Evolutionary conservation across 805 yeast genomes (phyloP), one percentile per base, ranked within the genome.

Genomic region (Brettanomyces anomalus): DNA sequence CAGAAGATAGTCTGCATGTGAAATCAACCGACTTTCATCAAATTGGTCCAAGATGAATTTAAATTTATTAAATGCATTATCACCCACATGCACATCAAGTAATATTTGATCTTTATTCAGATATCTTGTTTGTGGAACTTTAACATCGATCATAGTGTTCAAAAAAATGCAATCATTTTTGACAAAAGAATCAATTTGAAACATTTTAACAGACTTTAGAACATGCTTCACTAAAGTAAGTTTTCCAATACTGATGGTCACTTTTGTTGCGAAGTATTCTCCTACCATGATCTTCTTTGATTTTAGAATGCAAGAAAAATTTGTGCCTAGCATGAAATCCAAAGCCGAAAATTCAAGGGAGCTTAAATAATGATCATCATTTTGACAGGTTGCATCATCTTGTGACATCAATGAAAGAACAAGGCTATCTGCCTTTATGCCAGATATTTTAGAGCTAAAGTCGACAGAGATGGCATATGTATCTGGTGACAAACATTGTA

Each of bases 401-500:
- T 15, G 37, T 10, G 24, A 19, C 8, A 16, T 28, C 15, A 21
- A 18, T 10, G 26, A 13, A 3, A 56, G 31, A 13, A n/a, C n/a
- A 10, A 30, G 7, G 26, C 45, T 49, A 26, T 50, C 54, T 15
- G 54, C 51, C 10, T 43, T 38, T 7, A 33, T 26, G 16, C 44
- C 40, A 3, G 40, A 43, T 3, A 55, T 37, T 33, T 52, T 51
- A 43, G 70, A 70, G 3, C 46, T 44, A 6, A 74, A 34, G 1
- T 49, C 45, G 4, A 74, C 45, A 8, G 57, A 61, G 2, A 77
- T 45, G 33, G 48, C 61, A 41, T 74, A 68, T 5, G 47, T 51
- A 49, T 74, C 74, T 20, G 43, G 59, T 4, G 52, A 51, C 13
- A 51, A 57, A 18, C 66, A 63, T 4, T 56, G 49, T 11, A 77